phyloP scores from a whole-genome alignment of 768 basidiomycete genomes.

The Kwoniella pini region DNA sequence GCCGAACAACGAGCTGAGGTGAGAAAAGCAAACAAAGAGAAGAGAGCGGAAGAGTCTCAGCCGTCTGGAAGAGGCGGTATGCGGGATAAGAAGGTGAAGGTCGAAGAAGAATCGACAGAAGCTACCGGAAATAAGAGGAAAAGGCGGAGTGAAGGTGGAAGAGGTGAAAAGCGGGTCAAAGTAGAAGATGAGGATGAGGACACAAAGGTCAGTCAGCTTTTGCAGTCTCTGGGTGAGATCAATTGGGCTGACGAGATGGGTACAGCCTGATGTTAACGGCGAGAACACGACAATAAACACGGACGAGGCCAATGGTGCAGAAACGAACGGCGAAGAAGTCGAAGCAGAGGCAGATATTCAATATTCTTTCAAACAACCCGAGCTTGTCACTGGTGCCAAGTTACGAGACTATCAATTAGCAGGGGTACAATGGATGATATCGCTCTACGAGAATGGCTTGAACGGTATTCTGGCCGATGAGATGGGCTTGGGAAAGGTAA shows the following conservation, averaged over 20 bases:
- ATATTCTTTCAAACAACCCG: constrained; percentile 62
- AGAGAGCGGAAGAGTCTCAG: constrained; percentile 24
- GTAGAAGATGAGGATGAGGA: constrained; percentile 27
- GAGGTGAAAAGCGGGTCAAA: constrained; percentile 38
- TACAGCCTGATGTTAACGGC: constrained; percentile 1
- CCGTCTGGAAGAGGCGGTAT: constrained; percentile 20
- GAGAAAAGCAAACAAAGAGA: constrained; percentile 48
- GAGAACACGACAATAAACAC: constrained; percentile 17
- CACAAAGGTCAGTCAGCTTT: neutral
- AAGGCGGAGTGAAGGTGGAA: constrained; percentile 23
- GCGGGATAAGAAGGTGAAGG: constrained; percentile 28
- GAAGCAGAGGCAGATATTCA: constrained; percentile 26
- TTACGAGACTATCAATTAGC: constrained; percentile 90
- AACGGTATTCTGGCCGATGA: constrained; percentile 70
- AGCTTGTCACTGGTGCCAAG: constrained; percentile 76
- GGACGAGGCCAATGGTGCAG: constrained; percentile 7
- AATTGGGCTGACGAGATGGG: neutral
- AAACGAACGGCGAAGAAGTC: constrained; percentile 17
- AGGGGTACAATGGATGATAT: constrained; percentile 93
- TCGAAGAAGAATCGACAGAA: constrained; percentile 13
- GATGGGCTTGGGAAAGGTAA: constrained; percentile 79
- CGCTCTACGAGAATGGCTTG: constrained; percentile 69
- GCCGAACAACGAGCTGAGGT: constrained; percentile 43
- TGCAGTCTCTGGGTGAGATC: neutral
- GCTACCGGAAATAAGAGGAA: constrained; percentile 28